Conservation (phyloP, 805 yeast genomes). For the Yarrowia sp. region DNA sequence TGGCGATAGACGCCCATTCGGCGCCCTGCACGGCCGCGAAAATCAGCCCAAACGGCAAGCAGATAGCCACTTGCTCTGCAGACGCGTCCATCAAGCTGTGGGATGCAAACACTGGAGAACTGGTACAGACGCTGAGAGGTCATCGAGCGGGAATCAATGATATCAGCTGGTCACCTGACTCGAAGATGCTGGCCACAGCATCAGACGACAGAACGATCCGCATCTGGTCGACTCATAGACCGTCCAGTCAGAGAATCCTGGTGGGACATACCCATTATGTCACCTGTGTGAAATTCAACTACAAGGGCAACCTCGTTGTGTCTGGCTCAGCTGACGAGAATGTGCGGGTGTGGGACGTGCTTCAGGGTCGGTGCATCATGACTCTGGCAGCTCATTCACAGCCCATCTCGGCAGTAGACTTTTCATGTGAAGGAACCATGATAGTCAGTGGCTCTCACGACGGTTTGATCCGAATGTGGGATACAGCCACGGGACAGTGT, state of each 20-base stretch:
- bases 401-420: slow-evolving; percentile 77
- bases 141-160: slow-evolving; percentile 79
- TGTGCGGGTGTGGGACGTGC: slow-evolving; percentile 86
- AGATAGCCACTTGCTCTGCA: slow-evolving; percentile 60
- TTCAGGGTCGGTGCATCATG: slow-evolving; percentile 70
- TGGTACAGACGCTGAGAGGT: slow-evolving; percentile 55
- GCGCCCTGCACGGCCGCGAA: slow-evolving; percentile 56
- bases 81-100: slow-evolving; percentile 68
- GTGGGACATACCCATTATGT: slow-evolving; percentile 87
- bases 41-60: slow-evolving; percentile 66
- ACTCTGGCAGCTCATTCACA: slow-evolving; percentile 93
- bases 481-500: slow-evolving; percentile 88
- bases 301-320: slow-evolving; percentile 77
- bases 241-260: slow-evolving; percentile 56
- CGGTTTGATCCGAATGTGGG: slow-evolving; percentile 88
- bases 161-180: slow-evolving; percentile 78
- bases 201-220: slow-evolving; percentile 85
- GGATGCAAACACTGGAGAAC: slow-evolving; percentile 51
- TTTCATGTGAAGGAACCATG: slow-evolving; percentile 80
- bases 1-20: slow-evolving; percentile 39
- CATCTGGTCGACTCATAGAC: slow-evolving; percentile 63
- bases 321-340: slow-evolving; percentile 92
- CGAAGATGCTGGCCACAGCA: slow-evolving; percentile 76
- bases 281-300: slow-evolving; percentile 70
- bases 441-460: slow-evolving; percentile 88